Evolutionary conservation across 2,329 filamentous ascomycete species (phyloP), one percentile per base, ranked within the genome.

Genomic region (Didymella sp.): DNA sequence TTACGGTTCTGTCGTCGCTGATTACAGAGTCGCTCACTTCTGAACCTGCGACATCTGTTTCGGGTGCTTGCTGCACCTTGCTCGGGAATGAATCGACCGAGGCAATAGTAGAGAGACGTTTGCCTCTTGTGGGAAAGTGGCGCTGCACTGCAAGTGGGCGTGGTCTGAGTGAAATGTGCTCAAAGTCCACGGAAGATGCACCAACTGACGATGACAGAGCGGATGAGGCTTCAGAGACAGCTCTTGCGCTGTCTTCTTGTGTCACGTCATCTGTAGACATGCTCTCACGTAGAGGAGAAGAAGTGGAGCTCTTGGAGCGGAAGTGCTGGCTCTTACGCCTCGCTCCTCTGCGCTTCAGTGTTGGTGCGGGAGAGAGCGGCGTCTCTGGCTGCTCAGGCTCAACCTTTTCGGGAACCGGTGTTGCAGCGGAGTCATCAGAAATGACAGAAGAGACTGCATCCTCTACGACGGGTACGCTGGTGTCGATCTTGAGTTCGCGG

Each of bases 61-160:
- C 60, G 38, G 71, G 63, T 27, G 71, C 60, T 61, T 67, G 60
- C 59, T 72, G 64, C 56, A 60, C 53, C 46, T 70, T 70, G 22
- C 76, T 77, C 27, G 73, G 77, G 56, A 84, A 75, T 1, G 82
- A 84, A 40, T 86, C 83, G 12, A 82, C 80, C 5, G 85, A 87
- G 7, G 78, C 82, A 58, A 87, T 86, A 0, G 85, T 86, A 7
- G 85, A 85, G 2, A 87, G 76, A 57, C 78, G 77, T 62, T 84
- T 78, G n/a, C 83, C 83, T 25, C 80, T 83, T 11, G 78, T 80
- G 3, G 84, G 83, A 61, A 83, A 82, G 8, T 76, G 76, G 48
- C 79, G 77, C 61, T 76, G 78, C 21, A 76, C 73, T 27, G 73
- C 72, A 28, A 80, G 66, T 63, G 56, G 79, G 21, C 68, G 69